A percentile compares a stretch with the other conserved stretches of the same genome.
Conservation (phyloP, 2,329 filamentous ascomycete species). For the Curvularia spicifera region DNA sequence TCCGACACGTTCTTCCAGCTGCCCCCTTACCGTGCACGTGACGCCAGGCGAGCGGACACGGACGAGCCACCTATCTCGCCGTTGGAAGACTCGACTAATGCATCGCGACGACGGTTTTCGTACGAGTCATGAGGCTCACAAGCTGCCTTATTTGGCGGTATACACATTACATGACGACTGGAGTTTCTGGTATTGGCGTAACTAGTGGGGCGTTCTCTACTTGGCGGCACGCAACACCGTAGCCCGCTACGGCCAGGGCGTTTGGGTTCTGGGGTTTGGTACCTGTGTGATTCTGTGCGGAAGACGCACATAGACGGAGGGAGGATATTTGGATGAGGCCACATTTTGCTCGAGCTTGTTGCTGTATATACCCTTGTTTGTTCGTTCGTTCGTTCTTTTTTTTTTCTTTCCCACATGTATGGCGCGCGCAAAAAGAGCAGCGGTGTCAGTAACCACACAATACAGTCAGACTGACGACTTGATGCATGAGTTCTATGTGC, state of each 20-base stretch:
- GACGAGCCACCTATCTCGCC: conserved; percentile 47
- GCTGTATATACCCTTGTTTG: conserved; percentile 11
- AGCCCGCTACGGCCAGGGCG: conserved; percentile 15
- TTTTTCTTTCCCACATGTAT: conserved; percentile 11
- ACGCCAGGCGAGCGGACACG: conserved; percentile 31
- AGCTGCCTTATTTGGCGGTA: conserved; percentile 17
- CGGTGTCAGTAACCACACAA: conserved; percentile 7
- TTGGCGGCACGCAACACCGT: background rate
- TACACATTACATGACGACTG: conserved; percentile 11
- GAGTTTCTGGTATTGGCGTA: conserved; percentile 20
- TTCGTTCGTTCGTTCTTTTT: background rate
- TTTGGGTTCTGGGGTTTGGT: conserved; percentile 19
- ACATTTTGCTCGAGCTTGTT: conserved; percentile 12
- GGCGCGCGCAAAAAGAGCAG: conserved; percentile 2
- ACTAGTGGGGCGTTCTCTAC: conserved; percentile 6
- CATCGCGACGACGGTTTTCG: conserved; percentile 46
- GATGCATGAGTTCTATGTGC: conserved; percentile 1
- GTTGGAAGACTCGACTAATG: conserved; percentile 38
- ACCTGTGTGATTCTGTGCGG: conserved; percentile 17
- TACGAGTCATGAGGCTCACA: conserved; percentile 46
- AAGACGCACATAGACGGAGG: conserved; percentile 19
- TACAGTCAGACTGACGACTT: background rate
- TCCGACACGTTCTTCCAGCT: conserved; percentile 42
- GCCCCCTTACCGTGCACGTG: conserved; percentile 31
- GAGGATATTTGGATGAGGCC: conserved; percentile 9